phyloP scores from a whole-genome alignment of 345 rosid genomes.

The Pugionium cornutum region DNA sequence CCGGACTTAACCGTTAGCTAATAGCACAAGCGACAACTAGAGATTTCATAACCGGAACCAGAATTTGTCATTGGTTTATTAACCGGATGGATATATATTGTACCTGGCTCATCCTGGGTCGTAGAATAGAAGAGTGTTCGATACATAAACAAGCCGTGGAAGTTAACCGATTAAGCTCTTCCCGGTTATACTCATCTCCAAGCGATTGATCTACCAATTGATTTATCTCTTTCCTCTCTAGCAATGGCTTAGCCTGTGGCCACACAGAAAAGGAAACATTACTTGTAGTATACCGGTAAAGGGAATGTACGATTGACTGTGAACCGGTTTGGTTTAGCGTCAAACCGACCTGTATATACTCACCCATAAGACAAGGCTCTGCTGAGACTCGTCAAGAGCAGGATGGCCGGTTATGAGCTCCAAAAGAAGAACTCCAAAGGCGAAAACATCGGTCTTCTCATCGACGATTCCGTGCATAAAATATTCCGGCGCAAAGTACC shows the following conservation, averaged over 20 bases:
- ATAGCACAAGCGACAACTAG: not conserved
- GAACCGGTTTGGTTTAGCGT: conserved; percentile 11
- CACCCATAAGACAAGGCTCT: conserved; percentile 86
- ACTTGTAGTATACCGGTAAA: conserved; percentile 7
- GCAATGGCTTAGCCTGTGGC: conserved; percentile 78
- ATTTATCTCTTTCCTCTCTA: conserved; percentile 49
- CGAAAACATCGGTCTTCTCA: conserved; percentile 89
- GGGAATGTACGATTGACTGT: not conserved
- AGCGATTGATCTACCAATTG: conserved; percentile 71
- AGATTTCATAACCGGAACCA: not conserved
- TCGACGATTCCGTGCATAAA: conserved; percentile 92
- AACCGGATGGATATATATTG: conserved; percentile 16
- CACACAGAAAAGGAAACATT: conserved; percentile 8
- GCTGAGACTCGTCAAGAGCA: conserved; percentile 67
- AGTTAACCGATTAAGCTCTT: conserved; percentile 64
- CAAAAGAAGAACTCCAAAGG: conserved; percentile 86
- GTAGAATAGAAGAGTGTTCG: conserved; percentile 75
- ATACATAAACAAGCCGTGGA: conserved; percentile 79
- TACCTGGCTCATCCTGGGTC: conserved; percentile 90
- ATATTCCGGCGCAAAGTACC: conserved; percentile 96
- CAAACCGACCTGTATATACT: conserved; percentile 11
- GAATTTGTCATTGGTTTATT: not conserved
- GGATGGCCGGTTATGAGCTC: conserved; percentile 83
- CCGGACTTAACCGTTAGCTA: not conserved
- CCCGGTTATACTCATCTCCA: conserved; percentile 51